These are phyloP conservation scores for Tetrahymena malaccensis DNA, from an alignment of 73 alveolate species.

Conservation along the genomic window DNA sequence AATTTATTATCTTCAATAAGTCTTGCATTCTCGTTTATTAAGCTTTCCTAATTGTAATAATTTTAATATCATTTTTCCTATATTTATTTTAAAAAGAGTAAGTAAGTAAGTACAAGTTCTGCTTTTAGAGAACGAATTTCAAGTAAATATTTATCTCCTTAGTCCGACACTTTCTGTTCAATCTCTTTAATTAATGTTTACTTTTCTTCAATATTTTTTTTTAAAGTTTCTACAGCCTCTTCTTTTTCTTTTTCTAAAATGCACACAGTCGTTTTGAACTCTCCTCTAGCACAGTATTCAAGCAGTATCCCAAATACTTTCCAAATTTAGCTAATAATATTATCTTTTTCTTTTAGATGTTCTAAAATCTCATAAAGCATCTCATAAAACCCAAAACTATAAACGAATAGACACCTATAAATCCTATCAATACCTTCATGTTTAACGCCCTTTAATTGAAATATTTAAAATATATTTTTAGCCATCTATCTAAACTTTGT, in stretches of 20 bases:
- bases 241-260: not conserved
- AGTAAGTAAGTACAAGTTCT: not conserved
- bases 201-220: not conserved
- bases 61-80: not conserved
- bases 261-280: not conserved
- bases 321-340: slow-evolving; percentile 42
- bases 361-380: slow-evolving; percentile 36
- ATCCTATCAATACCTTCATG: slow-evolving; percentile 49
- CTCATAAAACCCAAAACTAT: slow-evolving; percentile 63
- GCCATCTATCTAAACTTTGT: too few species aligned
- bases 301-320: slow-evolving; percentile 53
- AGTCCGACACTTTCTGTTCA: not conserved
- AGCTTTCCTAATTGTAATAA: not conserved
- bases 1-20: not conserved
- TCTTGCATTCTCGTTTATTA: not conserved
- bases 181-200: not conserved
- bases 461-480: too few species aligned
- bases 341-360: slow-evolving; percentile 37
- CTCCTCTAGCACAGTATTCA: slow-evolving; percentile 49
- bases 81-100: not conserved
- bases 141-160: not conserved
- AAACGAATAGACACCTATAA: slow-evolving; percentile 55
- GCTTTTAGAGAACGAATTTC: not conserved
- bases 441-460: slow-evolving; percentile 9
- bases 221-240: not conserved